Percentiles rank a stretch among this genome's conserved stretches.
phyloP scores from a whole-genome alignment of 2,329 filamentous ascomycete genomes.

The Epichloe uncinata region DNA sequence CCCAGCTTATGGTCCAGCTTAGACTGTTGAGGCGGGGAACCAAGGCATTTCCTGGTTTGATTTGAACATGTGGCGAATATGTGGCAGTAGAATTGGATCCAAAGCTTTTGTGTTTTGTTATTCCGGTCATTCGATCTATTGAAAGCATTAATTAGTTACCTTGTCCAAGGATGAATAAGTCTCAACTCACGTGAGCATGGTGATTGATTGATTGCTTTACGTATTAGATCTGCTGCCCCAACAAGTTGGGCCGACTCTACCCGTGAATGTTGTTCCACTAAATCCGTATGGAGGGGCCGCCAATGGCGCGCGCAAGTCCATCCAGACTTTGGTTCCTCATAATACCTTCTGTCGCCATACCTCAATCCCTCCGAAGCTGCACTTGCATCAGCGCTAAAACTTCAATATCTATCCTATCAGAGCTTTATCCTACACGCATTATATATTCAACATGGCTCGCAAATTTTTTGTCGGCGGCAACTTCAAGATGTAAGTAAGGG shows the following conservation, averaged over 20 bases:
- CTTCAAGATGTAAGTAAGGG: slow-evolving; percentile 82
- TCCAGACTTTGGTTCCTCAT: neutral
- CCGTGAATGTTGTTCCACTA: no score
- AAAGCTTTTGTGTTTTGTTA: no score
- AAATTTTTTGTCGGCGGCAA: slow-evolving; percentile 97
- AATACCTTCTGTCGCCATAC: neutral
- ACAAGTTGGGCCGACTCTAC: neutral
- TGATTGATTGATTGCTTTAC: no score
- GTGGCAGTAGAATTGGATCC: no score
- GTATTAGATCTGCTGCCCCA: no score
- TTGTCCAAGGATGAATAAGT: no score
- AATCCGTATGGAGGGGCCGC: neutral
- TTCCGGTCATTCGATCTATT: no score
- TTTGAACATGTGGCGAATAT: no score
- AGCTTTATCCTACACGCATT: neutral
- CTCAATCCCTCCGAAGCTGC: neutral
- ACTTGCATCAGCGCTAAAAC: neutral
- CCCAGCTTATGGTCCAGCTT: slow-evolving; percentile 5
- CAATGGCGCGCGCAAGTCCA: neutral
- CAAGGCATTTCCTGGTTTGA: no score
- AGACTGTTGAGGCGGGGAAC: neutral
- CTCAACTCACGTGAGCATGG: no score
- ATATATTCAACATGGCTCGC: slow-evolving; percentile 54
- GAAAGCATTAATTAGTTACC: no score
- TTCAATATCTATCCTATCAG: neutral